Conservation (phyloP, 1,139 yeast genomes). For the Candida pseudoviswanathii region DNA sequence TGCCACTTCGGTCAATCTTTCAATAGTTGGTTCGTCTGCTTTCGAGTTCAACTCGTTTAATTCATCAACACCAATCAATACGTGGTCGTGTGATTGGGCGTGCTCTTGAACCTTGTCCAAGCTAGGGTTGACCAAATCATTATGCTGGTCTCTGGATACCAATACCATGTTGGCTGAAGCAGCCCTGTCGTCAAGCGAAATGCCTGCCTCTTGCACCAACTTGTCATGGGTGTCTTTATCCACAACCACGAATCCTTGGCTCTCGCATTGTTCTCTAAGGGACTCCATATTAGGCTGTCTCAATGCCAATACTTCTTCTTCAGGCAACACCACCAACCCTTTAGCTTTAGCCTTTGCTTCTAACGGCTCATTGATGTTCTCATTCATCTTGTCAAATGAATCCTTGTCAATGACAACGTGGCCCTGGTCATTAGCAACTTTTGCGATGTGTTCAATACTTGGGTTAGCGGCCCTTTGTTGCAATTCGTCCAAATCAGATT, state of each 20-base stretch:
- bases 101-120: conserved; percentile 22
- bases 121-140: conserved; percentile 22
- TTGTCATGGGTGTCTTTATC: conserved; percentile 12
- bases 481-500: conserved; percentile 13
- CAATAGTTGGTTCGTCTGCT: conserved; percentile 14
- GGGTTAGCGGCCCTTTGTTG: conserved; percentile 14
- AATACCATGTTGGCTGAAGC: conserved; percentile 20
- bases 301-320: conserved; percentile 18
- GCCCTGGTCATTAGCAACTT: conserved; percentile 13
- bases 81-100: conserved; percentile 21
- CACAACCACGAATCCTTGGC: conserved; percentile 17
- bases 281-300: conserved; percentile 26
- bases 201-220: conserved; percentile 14
- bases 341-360: conserved; percentile 22
- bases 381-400: conserved; percentile 10
- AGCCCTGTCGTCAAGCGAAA: conserved; percentile 23
- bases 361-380: conserved; percentile 19
- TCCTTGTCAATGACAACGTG: conserved; percentile 14
- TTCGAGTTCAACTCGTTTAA: conserved; percentile 19
- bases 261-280: conserved; percentile 23
- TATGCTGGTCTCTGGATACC: conserved; percentile 20
- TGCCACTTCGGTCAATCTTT: conserved; percentile 19
- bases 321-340: conserved; percentile 19
- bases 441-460: conserved; percentile 16
- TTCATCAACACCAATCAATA: conserved; percentile 22